Base-by-base conservation (phyloP, 441 rosid species). In the Brassica balearica region DNA sequence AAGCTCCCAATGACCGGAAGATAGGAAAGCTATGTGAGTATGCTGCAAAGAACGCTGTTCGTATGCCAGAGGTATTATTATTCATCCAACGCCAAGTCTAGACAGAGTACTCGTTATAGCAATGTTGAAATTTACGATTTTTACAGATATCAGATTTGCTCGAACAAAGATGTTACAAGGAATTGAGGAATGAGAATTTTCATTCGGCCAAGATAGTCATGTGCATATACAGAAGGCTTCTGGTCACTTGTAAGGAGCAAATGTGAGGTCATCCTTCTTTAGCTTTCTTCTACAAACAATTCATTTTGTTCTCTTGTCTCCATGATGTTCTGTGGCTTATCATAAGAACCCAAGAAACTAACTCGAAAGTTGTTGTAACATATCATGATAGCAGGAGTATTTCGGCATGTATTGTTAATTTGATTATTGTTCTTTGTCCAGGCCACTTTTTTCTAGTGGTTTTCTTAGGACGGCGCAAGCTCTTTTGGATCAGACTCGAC, bases 141-240 rank as follows among this genome's bases (percentile, higher is more conserved):
- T 23, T 10, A 6, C 93, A 96, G 99, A 96, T 96, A 81, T 84
- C 93, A 68, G 80, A 74, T 73, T 79, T 93, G 72, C 95, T 96
- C 25, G 99, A 96, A 85, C 96, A 96, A 84, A 92, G 91, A 84
- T 96, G 95, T 82, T 96, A 92, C 95, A 96, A 90, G 89, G 98
- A 96, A 84, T 69, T 96, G 85, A 88, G 97, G 83, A 90, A 86
- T 77, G 96, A 94, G 87, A 92, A 92, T 84, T 89, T 94, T 69
- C 88, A 83, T 53, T 85, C 89, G 56, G 93, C 92, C 58, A 90
- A 91, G 85, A 92, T 89, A 58, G 95, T 88, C 81, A 90, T 91
- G 89, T 85, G 95, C 82, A 94, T 96, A 69, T 96, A 96, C 86
- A 86, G 87, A 88, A 92, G 85, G 88, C 80, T 94, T 83, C 75